These are phyloP conservation scores for Magnolia changhungtana DNA, from an alignment of 164 flowering plant species.

Conservation along the genomic window DNA sequence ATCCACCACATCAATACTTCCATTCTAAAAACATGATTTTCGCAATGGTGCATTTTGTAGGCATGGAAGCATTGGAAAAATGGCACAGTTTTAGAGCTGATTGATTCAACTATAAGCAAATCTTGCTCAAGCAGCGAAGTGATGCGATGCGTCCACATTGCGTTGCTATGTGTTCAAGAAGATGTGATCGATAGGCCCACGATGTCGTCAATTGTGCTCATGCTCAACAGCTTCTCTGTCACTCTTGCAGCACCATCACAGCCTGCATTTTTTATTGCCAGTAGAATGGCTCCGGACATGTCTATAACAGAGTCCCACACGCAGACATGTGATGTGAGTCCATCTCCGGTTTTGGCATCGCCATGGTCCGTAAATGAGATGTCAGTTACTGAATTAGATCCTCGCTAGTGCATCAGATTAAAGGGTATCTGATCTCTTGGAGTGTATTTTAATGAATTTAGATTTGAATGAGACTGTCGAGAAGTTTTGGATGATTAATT, in stretches of 20 bases:
- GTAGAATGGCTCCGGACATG: neutral
- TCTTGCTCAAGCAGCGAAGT: slow-evolving; percentile 10
- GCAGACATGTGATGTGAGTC: neutral
- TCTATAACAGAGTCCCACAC: neutral
- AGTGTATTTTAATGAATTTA: too few relatives aligned
- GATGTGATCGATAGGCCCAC: slow-evolving; percentile 17
- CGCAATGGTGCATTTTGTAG: neutral
- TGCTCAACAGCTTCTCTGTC: slow-evolving; percentile 19
- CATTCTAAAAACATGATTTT: too few relatives aligned
- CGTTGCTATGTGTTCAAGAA: slow-evolving; percentile 26
- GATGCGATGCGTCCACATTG: slow-evolving; percentile 23
- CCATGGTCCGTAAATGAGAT: neutral
- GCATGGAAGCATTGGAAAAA: slow-evolving; percentile 8
- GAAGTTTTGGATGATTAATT: too few relatives aligned
- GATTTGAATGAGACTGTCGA: too few relatives aligned
- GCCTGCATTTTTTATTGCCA: slow-evolving; percentile 23
- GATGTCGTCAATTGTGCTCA: slow-evolving; percentile 17
- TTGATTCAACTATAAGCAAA: slow-evolving; percentile 13
- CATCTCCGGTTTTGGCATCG: neutral
- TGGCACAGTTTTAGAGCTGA: slow-evolving; percentile 8
- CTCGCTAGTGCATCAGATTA: neutral
- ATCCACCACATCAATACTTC: too few relatives aligned
- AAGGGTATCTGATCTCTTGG: too few relatives aligned
- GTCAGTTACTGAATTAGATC: neutral
- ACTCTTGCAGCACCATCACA: slow-evolving; percentile 25